These are phyloP conservation scores for Lichtheimia ramosa DNA, from an alignment of 371 early-diverging fungal genomes.

Conservation along the genomic window DNA sequence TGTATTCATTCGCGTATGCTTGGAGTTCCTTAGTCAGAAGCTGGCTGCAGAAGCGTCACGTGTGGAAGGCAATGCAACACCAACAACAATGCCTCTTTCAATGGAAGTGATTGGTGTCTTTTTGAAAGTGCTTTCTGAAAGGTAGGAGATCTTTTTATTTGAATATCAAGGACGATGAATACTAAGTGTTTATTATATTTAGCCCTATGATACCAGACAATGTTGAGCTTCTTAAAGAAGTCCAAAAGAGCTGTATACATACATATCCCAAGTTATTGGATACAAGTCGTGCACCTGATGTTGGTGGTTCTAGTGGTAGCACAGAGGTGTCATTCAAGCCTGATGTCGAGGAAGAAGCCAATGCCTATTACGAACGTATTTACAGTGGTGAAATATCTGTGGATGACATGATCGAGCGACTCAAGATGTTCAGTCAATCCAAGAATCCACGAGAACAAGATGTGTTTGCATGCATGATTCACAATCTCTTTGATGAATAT, in stretches of 20 bases:
- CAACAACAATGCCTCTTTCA: constrained; percentile 61
- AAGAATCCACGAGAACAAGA: constrained; percentile 73
- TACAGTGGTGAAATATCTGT: constrained; percentile 78
- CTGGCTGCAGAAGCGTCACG: constrained; percentile 44
- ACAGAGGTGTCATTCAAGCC: constrained; percentile 40
- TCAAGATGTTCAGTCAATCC: constrained; percentile 73
- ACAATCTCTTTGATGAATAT: constrained; percentile 93
- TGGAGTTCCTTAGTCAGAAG: constrained; percentile 80
- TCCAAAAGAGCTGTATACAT: constrained; percentile 61
- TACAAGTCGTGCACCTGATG: constrained; percentile 31
- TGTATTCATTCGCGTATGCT: constrained; percentile 67
- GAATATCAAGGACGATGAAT: neutral
- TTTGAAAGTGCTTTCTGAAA: constrained; percentile 64
- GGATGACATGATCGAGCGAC: constrained; percentile 69
- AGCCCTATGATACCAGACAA: constrained; percentile 61
- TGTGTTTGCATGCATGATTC: constrained; percentile 81
- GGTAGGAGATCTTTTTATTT: constrained; percentile 30
- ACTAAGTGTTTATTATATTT: neutral
- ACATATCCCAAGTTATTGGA: constrained; percentile 61
- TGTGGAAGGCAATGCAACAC: constrained; percentile 29
- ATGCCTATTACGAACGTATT: constrained; percentile 74
- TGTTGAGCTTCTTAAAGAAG: constrained; percentile 57
- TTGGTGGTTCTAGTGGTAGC: constrained; percentile 21
- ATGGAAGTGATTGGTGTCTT: constrained; percentile 72
- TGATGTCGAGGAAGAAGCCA: constrained; percentile 83